A percentile compares a stretch with the other conserved stretches of the same genome.
Evolutionary conservation across 106 monocot genomes (phyloP).

Genomic region (Dioscorea zingiberensis): DNA sequence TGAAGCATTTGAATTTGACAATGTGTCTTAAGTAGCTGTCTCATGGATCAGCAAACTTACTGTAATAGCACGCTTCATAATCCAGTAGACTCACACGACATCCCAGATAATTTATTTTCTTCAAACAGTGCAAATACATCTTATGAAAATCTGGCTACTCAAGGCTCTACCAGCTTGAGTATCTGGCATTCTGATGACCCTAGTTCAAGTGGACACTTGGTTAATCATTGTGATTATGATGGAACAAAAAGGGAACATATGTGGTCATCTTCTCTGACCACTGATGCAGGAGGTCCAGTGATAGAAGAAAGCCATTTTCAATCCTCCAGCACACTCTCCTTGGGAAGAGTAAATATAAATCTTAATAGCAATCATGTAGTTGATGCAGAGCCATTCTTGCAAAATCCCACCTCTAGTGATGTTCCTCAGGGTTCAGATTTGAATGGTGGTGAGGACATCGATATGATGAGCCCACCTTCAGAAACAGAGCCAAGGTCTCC

Average conservation of each 20-base stretch:
- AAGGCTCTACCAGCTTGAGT: conserved; percentile 14
- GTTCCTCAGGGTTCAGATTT: conserved; percentile 11
- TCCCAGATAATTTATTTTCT: conserved; percentile 23
- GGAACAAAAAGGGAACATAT: conserved; percentile 24
- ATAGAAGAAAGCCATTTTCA: conserved; percentile 24
- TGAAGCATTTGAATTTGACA: conserved; percentile 31
- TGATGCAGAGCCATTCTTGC: conserved; percentile 18
- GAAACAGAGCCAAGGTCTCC: conserved; percentile 14
- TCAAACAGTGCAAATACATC: conserved; percentile 17
- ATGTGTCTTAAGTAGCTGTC: conserved; percentile 16
- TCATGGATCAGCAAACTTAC: conserved; percentile 29
- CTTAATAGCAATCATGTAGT: conserved; percentile 31
- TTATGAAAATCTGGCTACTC: conserved; percentile 8
- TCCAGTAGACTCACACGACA: conserved; percentile 13
- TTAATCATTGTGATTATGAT: conserved; percentile 18
- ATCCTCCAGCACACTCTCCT: conserved; percentile 18
- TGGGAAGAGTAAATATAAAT: conserved; percentile 29
- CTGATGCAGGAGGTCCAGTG: conserved; percentile 13
- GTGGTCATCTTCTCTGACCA: conserved; percentile 16
- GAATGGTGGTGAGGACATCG: conserved; percentile 1
- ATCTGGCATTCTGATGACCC: conserved; percentile 24
- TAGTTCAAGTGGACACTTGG: conserved; percentile 17
- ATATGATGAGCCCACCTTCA: conserved; percentile 7
- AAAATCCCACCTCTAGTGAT: conserved; percentile 10
- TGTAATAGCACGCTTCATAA: conserved; percentile 22